Conservation (phyloP, 257 asterid genomes). For the Solanum rostratum region DNA sequence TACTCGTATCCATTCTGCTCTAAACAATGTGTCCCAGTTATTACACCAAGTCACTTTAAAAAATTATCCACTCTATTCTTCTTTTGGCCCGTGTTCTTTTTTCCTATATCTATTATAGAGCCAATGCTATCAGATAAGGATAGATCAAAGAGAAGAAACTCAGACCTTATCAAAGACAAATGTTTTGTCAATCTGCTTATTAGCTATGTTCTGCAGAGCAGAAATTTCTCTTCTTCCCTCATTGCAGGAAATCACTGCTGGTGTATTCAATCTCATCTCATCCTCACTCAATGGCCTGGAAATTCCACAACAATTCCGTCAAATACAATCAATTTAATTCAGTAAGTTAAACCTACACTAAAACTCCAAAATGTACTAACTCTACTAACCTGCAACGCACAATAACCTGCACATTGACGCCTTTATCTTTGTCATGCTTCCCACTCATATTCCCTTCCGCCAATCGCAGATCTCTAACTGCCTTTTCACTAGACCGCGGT, state of each 20-base stretch:
- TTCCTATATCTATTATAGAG: neutral
- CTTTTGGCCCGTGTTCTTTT: neutral
- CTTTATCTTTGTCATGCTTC: constrained; percentile 72
- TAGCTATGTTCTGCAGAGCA: constrained; percentile 92
- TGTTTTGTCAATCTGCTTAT: constrained; percentile 96
- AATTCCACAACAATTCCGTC: neutral
- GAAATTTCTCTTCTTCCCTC: constrained; percentile 83
- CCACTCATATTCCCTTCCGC: constrained; percentile 75
- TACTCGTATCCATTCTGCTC: neutral
- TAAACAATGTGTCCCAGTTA: neutral
- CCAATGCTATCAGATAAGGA: neutral
- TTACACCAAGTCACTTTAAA: neutral
- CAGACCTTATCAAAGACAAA: constrained; percentile 84
- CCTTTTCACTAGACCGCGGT: constrained; percentile 72
- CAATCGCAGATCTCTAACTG: constrained; percentile 76
- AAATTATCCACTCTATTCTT: neutral
- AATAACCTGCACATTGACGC: constrained; percentile 94
- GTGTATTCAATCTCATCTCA: constrained; percentile 69
- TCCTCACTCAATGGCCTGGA: constrained; percentile 89
- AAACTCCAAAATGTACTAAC: neutral
- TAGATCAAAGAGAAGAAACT: neutral
- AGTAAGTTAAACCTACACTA: neutral
- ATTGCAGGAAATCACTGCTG: constrained; percentile 78
- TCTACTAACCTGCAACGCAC: constrained; percentile 79
- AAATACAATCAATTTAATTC: neutral